Evolutionary conservation across 768 basidiomycete genomes (phyloP).

Genomic region (Multifurca ochricompacta): DNA sequence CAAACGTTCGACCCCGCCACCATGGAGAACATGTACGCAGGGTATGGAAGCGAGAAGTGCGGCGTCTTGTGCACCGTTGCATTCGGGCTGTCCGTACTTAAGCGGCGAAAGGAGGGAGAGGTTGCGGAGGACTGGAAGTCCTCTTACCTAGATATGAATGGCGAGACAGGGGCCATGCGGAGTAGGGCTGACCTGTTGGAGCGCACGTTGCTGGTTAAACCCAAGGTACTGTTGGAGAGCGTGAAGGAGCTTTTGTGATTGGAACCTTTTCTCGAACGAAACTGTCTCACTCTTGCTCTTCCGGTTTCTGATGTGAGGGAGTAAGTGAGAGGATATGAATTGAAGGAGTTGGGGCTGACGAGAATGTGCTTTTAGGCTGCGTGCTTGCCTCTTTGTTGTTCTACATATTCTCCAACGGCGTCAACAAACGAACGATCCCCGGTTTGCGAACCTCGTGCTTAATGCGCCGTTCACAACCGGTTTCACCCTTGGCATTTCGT

Average conservation of each 20-base stretch:
- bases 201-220: conserved; percentile 20
- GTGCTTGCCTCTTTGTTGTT: conserved; percentile 6
- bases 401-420: conserved; percentile 10
- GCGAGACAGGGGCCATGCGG: conserved; percentile 6
- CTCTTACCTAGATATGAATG: conserved; percentile 14
- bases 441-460: conserved; percentile 12
- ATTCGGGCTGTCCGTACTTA: conserved; percentile 16
- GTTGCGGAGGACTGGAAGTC: background rate
- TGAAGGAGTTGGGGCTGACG: background rate
- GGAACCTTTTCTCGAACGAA: conserved; percentile 9
- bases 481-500: conserved; percentile 4
- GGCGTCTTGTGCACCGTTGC: conserved; percentile 18
- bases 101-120: conserved; percentile 14
- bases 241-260: conserved; percentile 21
- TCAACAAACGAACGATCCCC: background rate
- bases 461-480: conserved; percentile 3
- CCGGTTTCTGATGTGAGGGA: conserved; percentile 11
- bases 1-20: conserved; percentile 7
- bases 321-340: conserved; percentile 1
- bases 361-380: conserved; percentile 2
- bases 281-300: conserved; percentile 9
- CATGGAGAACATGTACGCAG: conserved; percentile 22
- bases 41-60: conserved; percentile 17
- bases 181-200: conserved; percentile 11
- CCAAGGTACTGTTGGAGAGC: conserved; percentile 22